Evolutionary conservation across 2,329 filamentous ascomycete species (phyloP), one percentile per base, ranked within the genome.

Genomic region (Huntiella omanensis): DNA sequence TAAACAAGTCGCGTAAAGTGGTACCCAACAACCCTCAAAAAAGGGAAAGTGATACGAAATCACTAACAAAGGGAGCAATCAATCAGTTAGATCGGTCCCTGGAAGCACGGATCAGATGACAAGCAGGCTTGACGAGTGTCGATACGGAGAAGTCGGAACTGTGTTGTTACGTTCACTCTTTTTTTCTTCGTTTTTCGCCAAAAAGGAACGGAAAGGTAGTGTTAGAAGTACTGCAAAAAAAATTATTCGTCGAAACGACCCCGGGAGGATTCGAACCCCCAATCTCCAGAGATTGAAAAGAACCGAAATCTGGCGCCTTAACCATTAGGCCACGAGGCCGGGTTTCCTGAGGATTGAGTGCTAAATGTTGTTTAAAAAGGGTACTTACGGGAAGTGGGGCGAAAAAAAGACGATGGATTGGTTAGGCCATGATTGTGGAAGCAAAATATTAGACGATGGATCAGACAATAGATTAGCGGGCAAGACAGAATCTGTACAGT

Each of bases 271-370:
- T 49, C 47, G 47, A 49, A 49, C 47, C 47, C 46, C 47, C 42
- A 49, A 49, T 49, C 47, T 49, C 47, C 43, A 49, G 47, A 49
- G 47, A 19, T 5, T 38, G 33, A 41, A 19, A 34, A 37, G 45
- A n/a, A 46, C 47, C 47, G 47, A 49, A 49, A 49, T 49, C 47
- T 49, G 43, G 47, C 47, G 47, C 47, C 47, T 49, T 49, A 49
- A 49, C 47, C 47, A 49, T 49, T 49, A 49, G 47, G 47, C 47
- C 47, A 49, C 47, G 47, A 49, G 47, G 47, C 47, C 47, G 38
- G 38, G 38, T 46, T 35, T 15, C 43, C 45, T 37, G 2, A 39
- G 42, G 35, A 3, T 38, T 8, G 1, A 32, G 16, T 17, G 4
- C 7, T 40, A 17, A 45, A 36, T 1, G 6, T 5, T 4, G 1